These are phyloP conservation scores for Lotmaria passim DNA, from an alignment of 208 protist species.

Conservation along the genomic window DNA sequence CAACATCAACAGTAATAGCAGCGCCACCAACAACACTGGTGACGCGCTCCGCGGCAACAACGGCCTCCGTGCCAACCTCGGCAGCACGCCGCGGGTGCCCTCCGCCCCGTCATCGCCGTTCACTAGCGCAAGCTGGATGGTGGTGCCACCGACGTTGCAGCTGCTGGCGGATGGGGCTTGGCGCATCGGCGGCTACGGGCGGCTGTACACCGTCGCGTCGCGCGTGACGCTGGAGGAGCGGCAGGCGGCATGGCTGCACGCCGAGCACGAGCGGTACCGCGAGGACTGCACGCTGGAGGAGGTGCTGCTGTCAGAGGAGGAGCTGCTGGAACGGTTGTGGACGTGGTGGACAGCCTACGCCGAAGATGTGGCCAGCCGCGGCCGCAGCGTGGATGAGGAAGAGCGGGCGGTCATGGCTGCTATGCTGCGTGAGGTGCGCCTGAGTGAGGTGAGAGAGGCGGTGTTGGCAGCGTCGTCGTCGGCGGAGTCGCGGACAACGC, in stretches of 20 bases:
- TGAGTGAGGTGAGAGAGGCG: background rate
- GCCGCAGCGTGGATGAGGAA: background rate
- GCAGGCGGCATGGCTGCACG: conserved; percentile 18
- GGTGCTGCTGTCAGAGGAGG: conserved; percentile 12
- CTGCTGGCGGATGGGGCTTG: conserved; percentile 31
- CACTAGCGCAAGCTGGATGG: conserved; percentile 5
- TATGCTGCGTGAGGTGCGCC: conserved; percentile 16
- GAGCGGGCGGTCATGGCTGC: conserved; percentile 8
- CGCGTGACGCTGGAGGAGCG: conserved; percentile 29
- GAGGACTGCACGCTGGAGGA: conserved; percentile 1
- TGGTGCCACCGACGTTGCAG: conserved; percentile 28
- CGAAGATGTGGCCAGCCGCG: background rate
- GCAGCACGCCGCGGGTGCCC: conserved; percentile 9
- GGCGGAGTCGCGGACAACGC: background rate
- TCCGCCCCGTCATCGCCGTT: background rate
- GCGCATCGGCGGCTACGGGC: conserved; percentile 30
- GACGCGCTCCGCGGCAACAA: no score
- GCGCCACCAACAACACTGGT: background rate
- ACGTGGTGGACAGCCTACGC: conserved; percentile 28
- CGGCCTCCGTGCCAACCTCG: background rate
- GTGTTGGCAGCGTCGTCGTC: background rate
- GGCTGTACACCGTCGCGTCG: conserved; percentile 26
- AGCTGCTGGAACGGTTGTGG: conserved; percentile 32
- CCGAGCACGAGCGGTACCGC: conserved; percentile 21
- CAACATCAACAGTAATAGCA: conserved; percentile 1